Evolutionary conservation across 2,329 filamentous ascomycete genomes (phyloP).

Genomic region (Pestalotiopsis sp.): DNA sequence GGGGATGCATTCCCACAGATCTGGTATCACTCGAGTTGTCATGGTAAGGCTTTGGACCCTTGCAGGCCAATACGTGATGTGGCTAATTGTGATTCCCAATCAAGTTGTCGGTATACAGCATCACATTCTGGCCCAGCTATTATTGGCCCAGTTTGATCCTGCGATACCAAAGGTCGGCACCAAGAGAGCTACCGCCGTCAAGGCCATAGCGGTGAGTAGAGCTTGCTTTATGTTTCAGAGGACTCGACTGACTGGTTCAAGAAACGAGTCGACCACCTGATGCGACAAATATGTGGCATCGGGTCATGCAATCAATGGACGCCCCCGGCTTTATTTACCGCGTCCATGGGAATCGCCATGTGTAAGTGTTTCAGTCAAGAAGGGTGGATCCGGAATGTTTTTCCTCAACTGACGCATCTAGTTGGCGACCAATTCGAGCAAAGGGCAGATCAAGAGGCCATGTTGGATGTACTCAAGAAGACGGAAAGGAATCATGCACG

Average conservation of each 20-base stretch:
- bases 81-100: slow-evolving; percentile 7
- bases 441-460: slow-evolving; percentile 46
- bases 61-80: background rate
- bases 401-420: slow-evolving; percentile 16
- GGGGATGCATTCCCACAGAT: slow-evolving; percentile 57
- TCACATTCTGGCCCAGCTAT: slow-evolving; percentile 58
- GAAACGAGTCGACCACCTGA: slow-evolving; percentile 46
- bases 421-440: slow-evolving; percentile 53
- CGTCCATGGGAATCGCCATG: slow-evolving; percentile 57
- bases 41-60: slow-evolving; percentile 39
- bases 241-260: slow-evolving; percentile 27
- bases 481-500: slow-evolving; percentile 55
- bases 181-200: slow-evolving; percentile 36
- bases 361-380: slow-evolving; percentile 38
- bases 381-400: background rate
- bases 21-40: slow-evolving; percentile 58
- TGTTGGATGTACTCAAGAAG: slow-evolving; percentile 47
- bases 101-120: slow-evolving; percentile 63
- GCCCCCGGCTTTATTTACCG: slow-evolving; percentile 58
- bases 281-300: slow-evolving; percentile 61
- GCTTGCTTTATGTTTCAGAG: background rate
- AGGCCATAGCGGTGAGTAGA: slow-evolving; percentile 41
- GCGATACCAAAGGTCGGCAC: slow-evolving; percentile 52
- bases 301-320: slow-evolving; percentile 58
- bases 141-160: slow-evolving; percentile 60